Evolutionary conservation across 805 yeast species (phyloP).

Genomic region (Martiniozyma abietophila): DNA sequence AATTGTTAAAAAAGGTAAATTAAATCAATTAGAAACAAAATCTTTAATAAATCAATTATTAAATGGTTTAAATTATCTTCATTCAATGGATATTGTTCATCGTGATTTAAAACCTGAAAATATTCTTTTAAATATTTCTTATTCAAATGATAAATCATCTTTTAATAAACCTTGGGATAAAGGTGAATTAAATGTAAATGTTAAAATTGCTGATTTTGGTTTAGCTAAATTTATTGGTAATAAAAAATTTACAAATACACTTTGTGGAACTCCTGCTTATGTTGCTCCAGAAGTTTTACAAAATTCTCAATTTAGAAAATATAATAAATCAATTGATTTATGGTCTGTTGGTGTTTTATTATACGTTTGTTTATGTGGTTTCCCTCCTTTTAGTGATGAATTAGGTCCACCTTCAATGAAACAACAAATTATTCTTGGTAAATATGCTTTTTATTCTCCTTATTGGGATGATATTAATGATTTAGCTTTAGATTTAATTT

Average conservation of each 20-base stretch:
- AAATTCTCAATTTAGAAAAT: conserved; percentile 42
- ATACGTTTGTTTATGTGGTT: conserved; percentile 74
- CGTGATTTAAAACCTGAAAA: conserved; percentile 94
- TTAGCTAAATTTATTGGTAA: conserved; percentile 62
- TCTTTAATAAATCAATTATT: conserved; percentile 44
- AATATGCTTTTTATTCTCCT: conserved; percentile 68
- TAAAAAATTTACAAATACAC: conserved; percentile 60
- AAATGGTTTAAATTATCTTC: conserved; percentile 74
- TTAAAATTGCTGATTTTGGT: conserved; percentile 82
- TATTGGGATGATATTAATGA: conserved; percentile 71
- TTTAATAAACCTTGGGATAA: conserved; percentile 42
- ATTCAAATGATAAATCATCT: conserved; percentile 4
- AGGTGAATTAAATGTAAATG: conserved; percentile 49
- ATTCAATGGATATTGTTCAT: conserved; percentile 86
- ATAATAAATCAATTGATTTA: conserved; percentile 65
- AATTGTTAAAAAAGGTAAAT: conserved; percentile 52
- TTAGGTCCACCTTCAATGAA: conserved; percentile 71
- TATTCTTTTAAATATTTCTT: conserved; percentile 49
- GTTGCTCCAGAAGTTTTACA: conserved; percentile 72
- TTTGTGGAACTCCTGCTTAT: conserved; percentile 83
- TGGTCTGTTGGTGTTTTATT: conserved; percentile 78
- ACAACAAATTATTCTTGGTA: conserved; percentile 60
- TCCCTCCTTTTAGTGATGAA: conserved; percentile 80
- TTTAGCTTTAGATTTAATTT: conserved; percentile 53
- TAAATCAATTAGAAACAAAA: conserved; percentile 54